phyloP scores from a whole-genome alignment of 106 monocot species.

The Dendrobium catenatum region DNA sequence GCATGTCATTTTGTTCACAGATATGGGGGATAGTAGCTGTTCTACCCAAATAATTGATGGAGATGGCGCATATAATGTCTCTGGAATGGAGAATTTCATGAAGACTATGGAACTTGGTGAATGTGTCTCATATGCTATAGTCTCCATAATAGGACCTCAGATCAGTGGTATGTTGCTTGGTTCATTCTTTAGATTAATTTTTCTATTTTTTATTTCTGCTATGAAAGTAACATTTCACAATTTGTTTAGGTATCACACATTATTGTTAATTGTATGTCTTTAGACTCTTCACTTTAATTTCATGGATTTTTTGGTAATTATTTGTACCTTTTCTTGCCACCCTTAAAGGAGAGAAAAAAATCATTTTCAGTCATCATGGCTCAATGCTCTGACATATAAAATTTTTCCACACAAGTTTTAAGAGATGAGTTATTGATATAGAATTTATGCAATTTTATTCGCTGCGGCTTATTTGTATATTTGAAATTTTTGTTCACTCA shows the following conservation, averaged over 20 bases:
- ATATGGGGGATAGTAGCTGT: slow-evolving; percentile 38
- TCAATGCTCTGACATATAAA: no score
- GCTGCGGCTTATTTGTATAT: no score
- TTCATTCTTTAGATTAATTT: background rate
- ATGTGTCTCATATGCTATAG: slow-evolving; percentile 69
- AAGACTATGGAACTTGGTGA: slow-evolving; percentile 46
- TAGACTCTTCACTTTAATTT: no score
- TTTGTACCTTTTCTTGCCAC: no score
- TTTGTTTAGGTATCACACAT: background rate
- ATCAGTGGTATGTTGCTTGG: slow-evolving; percentile 53
- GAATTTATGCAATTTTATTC: no score
- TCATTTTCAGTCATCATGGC: no score
- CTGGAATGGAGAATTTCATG: slow-evolving; percentile 37
- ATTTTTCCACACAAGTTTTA: no score
- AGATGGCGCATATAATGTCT: slow-evolving; percentile 48
- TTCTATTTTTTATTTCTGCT: background rate
- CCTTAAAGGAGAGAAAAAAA: no score
- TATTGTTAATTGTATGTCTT: no score
- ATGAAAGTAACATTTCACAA: background rate
- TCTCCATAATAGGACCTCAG: slow-evolving; percentile 83
- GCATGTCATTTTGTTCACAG: slow-evolving; percentile 13
- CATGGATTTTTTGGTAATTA: no score
- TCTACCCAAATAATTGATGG: slow-evolving; percentile 64
- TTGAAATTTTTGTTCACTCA: no score
- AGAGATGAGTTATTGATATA: no score